Conservation (phyloP, 2,329 filamentous ascomycete genomes). For the Colletotrichum chrysophilum region DNA sequence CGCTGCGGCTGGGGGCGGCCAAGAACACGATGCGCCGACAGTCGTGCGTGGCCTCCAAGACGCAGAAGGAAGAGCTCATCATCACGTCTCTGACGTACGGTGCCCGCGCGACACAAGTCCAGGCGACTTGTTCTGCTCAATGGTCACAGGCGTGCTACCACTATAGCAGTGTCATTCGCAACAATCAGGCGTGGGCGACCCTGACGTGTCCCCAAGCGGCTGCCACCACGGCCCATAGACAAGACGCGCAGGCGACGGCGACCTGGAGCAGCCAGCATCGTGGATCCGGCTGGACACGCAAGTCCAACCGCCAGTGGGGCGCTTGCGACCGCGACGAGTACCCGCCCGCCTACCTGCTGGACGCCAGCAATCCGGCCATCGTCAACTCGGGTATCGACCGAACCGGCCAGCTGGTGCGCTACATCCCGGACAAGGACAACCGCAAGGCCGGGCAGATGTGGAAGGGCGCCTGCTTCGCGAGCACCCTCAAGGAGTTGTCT, state of each 20-base stretch:
- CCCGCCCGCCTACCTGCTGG: constrained; percentile 7
- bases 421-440: constrained; percentile 4
- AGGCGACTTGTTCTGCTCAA: neutral
- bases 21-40: constrained; percentile 23
- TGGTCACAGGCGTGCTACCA: constrained; percentile 28
- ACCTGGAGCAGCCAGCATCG: neutral
- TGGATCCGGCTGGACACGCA: neutral
- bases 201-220: constrained; percentile 13
- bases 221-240: neutral
- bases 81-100: constrained; percentile 23
- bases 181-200: constrained; percentile 7
- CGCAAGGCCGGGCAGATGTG: constrained; percentile 1
- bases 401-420: constrained; percentile 15
- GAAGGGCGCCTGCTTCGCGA: constrained; percentile 30
- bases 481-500: neutral
- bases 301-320: neutral
- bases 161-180: constrained; percentile 25
- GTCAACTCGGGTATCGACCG: neutral
- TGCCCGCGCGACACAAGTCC: constrained; percentile 4
- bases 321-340: constrained; percentile 19
- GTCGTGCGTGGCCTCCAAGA: constrained; percentile 15
- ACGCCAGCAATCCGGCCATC: constrained; percentile 30
- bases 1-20: neutral
- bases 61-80: constrained; percentile 16
- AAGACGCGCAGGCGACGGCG: neutral